Base-by-base conservation (phyloP, 306 rosid genomes). In the Quillaja saponaria region DNA sequence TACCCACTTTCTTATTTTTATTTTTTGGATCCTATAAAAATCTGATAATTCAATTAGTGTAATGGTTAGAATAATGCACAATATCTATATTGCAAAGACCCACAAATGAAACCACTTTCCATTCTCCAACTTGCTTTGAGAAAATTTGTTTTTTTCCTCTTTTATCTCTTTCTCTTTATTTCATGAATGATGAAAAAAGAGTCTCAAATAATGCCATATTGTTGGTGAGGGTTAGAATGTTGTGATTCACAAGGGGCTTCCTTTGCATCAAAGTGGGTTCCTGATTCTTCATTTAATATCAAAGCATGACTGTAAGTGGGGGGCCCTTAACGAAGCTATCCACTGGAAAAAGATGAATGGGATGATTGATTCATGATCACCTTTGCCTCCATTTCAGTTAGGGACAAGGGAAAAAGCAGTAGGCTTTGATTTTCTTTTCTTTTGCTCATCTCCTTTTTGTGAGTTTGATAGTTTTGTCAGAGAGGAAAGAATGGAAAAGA, bases 241-340 rank as follows among this genome's bases (percentile, higher is more conserved):
- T 70, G 64, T 64, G 82, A 85, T 78, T 57, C 71, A 49, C 52
- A 65, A 50, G 61, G 21, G 47, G 66, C 59, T 72, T 53, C 58
- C 44, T 80, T 71, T 39, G 64, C 25, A 72, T 57, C 34, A 38
- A 78, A 74, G 78, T 69, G 82, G 80, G 85, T 77, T 86, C 68
- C 61, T 64, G 85, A 83, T 82, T 87, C 91, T 83, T 66, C 76
- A 78, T 78, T 74, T 56, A 57, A 78, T 72, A 76, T 42, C 46
- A 40, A 53, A 73, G 66, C 81, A 81, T 72, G 76, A 80, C 76
- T 77, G 66, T 71, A 20, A 65, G 71, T 63, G 76, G 88, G 75
- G 81, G 52, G 67, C 73, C 71, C 68, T 75, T 39, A 68, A 18
- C 68, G 65, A 77, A 80, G 66, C 62, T 34, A 77, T 71, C 80